Evolutionary conservation across 225 moss, liverwort and hornwort species (phyloP), one percentile per base, ranked within the genome.

Genomic region (Marchantia paleacea): DNA sequence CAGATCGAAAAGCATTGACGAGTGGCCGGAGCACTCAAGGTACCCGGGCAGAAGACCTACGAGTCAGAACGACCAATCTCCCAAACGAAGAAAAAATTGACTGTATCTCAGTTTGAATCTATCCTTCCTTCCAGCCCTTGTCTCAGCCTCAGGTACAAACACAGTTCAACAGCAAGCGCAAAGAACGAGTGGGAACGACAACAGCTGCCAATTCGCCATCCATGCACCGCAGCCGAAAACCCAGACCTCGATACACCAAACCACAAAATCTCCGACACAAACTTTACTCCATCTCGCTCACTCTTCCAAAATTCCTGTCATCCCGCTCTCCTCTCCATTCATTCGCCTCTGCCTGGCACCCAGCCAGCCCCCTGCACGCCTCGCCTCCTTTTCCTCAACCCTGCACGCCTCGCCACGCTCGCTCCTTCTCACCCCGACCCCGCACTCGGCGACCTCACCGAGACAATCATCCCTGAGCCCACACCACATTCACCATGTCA

Each of bases 181-280:
- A 11, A 24, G 52, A 52, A 73, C 39, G 69, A 31, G 11, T 16
- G 54, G 22, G 14, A 53, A 25, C 19, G 24, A 52, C 24, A 73
- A 55, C 54, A 74, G 74, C 74, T 74, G 28, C 54, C 11, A 73
- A 74, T 74, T 74, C 54, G 28, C 55, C n/a, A 26, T 52, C 74
- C 54, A 55, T 74, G 28, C 53, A 54, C 53, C 54, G 28, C 54
- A 26, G 52, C 53, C 20, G 13, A 54, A 28, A 72, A 68, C 3
- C 26, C 28, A 31, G 14, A 68, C 26, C 52, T 26, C 16, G 28
- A 74, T 53, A 55, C 26, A 4, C 50, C 28, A 66, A 12, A 66
- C 66, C 66, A 51, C 20, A 50, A n/a, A n/a, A 51, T 24, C 50
- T 72, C 51, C 72, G 3, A 50, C 22, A 52, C 50, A 51, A 50